Conservation (phyloP, 2,329 filamentous ascomycete species). For the Aspergillus eucalypticola region DNA sequence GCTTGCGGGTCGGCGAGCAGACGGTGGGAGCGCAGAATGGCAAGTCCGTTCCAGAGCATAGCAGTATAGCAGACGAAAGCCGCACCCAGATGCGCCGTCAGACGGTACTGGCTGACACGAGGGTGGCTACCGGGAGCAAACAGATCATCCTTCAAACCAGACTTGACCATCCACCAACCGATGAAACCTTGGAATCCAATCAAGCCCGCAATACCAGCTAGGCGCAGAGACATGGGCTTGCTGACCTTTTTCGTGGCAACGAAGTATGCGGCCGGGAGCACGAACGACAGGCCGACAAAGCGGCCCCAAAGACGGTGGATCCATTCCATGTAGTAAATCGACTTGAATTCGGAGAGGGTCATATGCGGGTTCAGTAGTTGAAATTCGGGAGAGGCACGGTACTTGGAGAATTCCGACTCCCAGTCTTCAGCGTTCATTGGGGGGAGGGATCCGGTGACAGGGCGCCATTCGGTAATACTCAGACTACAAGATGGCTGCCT, state of each 20-base stretch:
- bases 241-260: conserved; percentile 77
- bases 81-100: conserved; percentile 84
- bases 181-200: conserved; percentile 95
- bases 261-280: conserved; percentile 86
- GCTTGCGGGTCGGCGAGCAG: conserved; percentile 68
- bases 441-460: conserved; percentile 87
- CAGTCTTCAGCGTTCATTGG: conserved; percentile 78
- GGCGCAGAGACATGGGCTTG: conserved; percentile 70
- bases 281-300: conserved; percentile 84
- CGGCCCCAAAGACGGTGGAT: conserved; percentile 92
- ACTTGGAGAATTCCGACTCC: conserved; percentile 91
- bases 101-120: conserved; percentile 88
- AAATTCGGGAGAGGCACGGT: conserved; percentile 90
- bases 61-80: conserved; percentile 91
- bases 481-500: conserved; percentile 57
- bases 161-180: conserved; percentile 99
- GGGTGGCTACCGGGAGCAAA: conserved; percentile 90
- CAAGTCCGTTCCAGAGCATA: conserved; percentile 88
- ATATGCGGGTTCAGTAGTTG: conserved; percentile 89
- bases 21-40: conserved; percentile 75
- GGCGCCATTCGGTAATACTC: conserved; percentile 98
- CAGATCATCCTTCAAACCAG: conserved; percentile 90
- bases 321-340: conserved; percentile 99
- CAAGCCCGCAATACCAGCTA: conserved; percentile 79
- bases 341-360: conserved; percentile 91